Evolutionary conservation across 1,284 basidiomycete species (phyloP).

Genomic region (Ganoderma resinaceum): DNA sequence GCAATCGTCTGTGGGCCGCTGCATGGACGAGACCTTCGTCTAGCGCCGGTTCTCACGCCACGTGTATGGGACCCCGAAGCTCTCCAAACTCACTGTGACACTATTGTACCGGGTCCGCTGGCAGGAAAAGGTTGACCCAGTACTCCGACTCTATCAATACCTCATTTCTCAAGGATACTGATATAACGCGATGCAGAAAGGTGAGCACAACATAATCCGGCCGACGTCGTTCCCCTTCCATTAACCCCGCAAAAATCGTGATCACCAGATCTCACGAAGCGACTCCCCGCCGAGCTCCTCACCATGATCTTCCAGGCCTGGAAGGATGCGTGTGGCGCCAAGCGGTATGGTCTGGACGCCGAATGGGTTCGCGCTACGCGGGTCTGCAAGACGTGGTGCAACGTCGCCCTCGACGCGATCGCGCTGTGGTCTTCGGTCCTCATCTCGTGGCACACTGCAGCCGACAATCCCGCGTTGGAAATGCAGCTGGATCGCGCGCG

Average conservation of each 20-base stretch:
- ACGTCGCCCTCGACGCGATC: background rate
- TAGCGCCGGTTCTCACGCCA: too few species aligned
- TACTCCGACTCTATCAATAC: too few species aligned
- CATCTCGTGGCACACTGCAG: background rate
- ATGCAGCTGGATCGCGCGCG: background rate
- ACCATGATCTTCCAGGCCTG: background rate
- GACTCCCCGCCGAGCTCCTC: background rate
- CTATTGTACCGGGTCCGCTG: too few species aligned
- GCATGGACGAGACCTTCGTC: too few species aligned
- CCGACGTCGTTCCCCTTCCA: background rate
- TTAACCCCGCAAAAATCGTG: background rate
- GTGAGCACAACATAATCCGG: background rate
- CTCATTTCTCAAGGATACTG: background rate
- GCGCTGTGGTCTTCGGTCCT: background rate
- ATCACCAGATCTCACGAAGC: background rate
- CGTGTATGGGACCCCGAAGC: too few species aligned
- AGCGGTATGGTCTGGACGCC: background rate
- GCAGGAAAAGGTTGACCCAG: too few species aligned
- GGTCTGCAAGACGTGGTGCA: background rate
- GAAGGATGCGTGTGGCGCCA: background rate
- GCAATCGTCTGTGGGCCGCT: too few species aligned
- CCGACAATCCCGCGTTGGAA: background rate
- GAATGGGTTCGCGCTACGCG: background rate
- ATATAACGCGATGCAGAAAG: background rate
- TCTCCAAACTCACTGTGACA: too few species aligned